A percentile compares a stretch with the other conserved stretches of the same genome.
Evolutionary conservation across 2,329 filamentous ascomycete species (phyloP).

Genomic region (Verruconis gallopava): DNA sequence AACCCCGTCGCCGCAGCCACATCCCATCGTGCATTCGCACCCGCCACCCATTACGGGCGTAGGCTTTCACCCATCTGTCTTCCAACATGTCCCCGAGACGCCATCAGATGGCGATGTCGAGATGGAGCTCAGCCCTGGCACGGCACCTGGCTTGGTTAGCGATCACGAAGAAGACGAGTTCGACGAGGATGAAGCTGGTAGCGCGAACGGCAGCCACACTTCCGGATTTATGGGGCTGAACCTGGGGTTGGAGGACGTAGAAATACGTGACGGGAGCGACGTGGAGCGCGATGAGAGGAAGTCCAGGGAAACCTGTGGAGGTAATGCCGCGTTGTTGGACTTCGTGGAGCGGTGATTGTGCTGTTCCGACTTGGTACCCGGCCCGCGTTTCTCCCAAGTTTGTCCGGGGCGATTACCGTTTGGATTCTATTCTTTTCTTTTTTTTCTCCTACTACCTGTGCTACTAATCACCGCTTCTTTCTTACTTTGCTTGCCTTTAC

Average conservation of each 20-base stretch:
- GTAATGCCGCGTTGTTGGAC: too few species aligned
- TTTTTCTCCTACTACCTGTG: not conserved
- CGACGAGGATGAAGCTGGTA: conserved; percentile 24
- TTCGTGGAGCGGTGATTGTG: too few species aligned
- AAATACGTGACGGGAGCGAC: conserved; percentile 22
- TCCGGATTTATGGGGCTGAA: too few species aligned
- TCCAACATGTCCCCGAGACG: conserved; percentile 1
- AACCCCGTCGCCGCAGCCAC: not conserved
- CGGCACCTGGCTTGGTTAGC: conserved; percentile 35
- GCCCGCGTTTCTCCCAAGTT: too few species aligned
- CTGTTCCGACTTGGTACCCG: too few species aligned
- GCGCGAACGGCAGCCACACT: conserved; percentile 11
- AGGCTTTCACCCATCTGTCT: not conserved
- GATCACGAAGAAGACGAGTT: conserved; percentile 38
- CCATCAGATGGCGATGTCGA: conserved; percentile 10
- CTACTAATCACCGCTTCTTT: conserved; percentile 1
- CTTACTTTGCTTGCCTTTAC: not conserved
- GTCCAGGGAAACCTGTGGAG: too few species aligned
- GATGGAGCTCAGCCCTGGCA: conserved; percentile 32
- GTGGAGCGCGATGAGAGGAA: conserved; percentile 18
- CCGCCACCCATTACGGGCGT: not conserved
- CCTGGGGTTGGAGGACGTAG: conserved; percentile 21
- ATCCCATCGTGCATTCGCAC: not conserved
- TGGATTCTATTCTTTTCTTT: not conserved
- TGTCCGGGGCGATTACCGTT: too few species aligned